Conservation (phyloP, 192 early-diverging fungal genomes). For the Cladochytrium replicatum region DNA sequence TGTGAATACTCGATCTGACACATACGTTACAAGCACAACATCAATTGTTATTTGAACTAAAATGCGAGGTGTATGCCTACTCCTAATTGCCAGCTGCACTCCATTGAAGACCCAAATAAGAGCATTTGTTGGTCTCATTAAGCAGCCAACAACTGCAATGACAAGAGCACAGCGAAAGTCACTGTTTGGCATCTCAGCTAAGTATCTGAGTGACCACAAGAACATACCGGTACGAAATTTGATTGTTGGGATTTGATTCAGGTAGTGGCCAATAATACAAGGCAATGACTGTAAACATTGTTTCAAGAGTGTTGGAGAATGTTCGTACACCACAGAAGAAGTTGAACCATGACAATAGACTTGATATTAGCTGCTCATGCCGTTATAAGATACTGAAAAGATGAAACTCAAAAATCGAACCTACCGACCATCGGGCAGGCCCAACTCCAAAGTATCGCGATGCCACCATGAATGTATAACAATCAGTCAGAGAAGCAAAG, state of each 20-base stretch:
- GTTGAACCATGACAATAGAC: constrained; percentile 50
- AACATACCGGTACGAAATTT: neutral
- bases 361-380: constrained; percentile 33
- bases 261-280: constrained; percentile 81
- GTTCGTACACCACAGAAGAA: constrained; percentile 52
- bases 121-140: constrained; percentile 82
- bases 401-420: constrained; percentile 2
- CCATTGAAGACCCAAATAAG: constrained; percentile 78
- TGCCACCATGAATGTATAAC: constrained; percentile 64
- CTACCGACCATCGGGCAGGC: constrained; percentile 56
- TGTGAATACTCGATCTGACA: too few relatives aligned
- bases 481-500: constrained; percentile 63
- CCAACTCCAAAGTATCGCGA: constrained; percentile 44
- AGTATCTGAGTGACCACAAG: constrained; percentile 1
- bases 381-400: constrained; percentile 5
- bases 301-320: constrained; percentile 65
- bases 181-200: constrained; percentile 3
- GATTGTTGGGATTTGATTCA: neutral
- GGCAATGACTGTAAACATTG: constrained; percentile 58
- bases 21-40: constrained; percentile 3
- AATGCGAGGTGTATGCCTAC: neutral
- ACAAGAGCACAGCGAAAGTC: constrained; percentile 41
- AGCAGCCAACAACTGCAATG: constrained; percentile 70
- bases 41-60: too few relatives aligned
- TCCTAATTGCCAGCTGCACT: constrained; percentile 36